phyloP scores from a whole-genome alignment of 2,329 filamentous ascomycete genomes.

The Aspergillus sp. region DNA sequence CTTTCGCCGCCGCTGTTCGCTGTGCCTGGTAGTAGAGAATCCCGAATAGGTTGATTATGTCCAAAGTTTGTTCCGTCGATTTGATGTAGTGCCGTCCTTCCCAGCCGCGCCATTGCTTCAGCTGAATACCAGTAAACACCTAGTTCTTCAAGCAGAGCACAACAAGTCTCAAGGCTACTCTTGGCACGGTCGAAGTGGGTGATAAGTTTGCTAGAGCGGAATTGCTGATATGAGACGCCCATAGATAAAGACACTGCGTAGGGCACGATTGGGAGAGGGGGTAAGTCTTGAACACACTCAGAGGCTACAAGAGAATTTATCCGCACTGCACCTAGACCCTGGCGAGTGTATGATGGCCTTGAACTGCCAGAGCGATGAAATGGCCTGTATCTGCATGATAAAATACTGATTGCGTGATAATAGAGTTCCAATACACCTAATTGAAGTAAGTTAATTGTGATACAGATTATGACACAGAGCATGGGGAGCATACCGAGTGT shows the following conservation, averaged over 20 bases:
- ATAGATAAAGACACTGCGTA: constrained; percentile 57
- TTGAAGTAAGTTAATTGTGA: constrained; percentile 1
- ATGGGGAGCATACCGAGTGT: constrained; percentile 26
- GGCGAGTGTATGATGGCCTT: constrained; percentile 53
- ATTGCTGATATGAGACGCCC: constrained; percentile 57
- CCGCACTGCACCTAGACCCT: constrained; percentile 56
- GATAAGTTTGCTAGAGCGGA: constrained; percentile 52
- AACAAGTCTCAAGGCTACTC: constrained; percentile 36
- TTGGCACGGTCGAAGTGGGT: constrained; percentile 38
- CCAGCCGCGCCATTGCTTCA: constrained; percentile 42
- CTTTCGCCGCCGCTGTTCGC: not conserved
- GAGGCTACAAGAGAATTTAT: constrained; percentile 53
- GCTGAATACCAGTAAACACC: constrained; percentile 41
- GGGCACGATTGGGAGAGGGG: constrained; percentile 55
- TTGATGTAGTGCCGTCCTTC: constrained; percentile 37
- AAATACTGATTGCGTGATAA: constrained; percentile 57
- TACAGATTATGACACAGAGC: not conserved
- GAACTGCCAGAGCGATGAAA: constrained; percentile 43
- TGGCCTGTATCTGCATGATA: constrained; percentile 52
- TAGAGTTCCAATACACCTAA: constrained; percentile 54
- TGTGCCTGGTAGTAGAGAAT: not conserved
- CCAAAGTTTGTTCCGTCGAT: constrained; percentile 21
- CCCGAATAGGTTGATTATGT: constrained; percentile 16
- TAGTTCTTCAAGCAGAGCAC: constrained; percentile 35
- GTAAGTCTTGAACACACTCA: constrained; percentile 46